These are phyloP conservation scores for Cronartium ribicola DNA, from an alignment of 1,284 basidiomycete species.

Conservation along the genomic window DNA sequence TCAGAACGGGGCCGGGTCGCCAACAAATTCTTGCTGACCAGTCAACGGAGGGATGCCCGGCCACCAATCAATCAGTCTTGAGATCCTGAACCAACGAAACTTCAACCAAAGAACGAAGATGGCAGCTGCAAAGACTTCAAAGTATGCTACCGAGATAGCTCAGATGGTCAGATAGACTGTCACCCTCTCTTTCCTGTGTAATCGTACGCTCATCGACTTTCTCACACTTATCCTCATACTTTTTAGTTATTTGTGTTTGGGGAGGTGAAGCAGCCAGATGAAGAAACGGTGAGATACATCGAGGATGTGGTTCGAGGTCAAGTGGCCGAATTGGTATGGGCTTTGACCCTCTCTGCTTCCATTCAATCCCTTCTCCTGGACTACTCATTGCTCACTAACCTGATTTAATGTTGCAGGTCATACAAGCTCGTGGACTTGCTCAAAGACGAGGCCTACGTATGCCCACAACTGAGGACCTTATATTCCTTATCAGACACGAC, in stretches of 20 bases:
- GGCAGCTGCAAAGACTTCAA: slow-evolving; percentile 46
- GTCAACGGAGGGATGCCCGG: not conserved
- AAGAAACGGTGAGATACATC: slow-evolving; percentile 82
- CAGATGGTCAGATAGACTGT: slow-evolving; percentile 62
- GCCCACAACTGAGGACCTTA: slow-evolving; percentile 86
- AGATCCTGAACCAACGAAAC: too few relatives aligned
- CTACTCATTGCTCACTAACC: not conserved
- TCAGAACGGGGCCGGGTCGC: too few relatives aligned
- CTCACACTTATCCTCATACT: not conserved
- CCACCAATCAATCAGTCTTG: slow-evolving; percentile 8
- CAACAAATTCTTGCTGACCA: too few relatives aligned
- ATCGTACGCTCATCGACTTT: not conserved
- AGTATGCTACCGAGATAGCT: slow-evolving; percentile 72
- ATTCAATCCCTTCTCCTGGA: not conserved
- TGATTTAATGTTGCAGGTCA: slow-evolving; percentile 59
- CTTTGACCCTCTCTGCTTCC: not conserved
- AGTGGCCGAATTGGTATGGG: slow-evolving; percentile 78
- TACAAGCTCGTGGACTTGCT: slow-evolving; percentile 80
- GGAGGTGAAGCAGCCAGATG: slow-evolving; percentile 81
- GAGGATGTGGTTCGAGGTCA: slow-evolving; percentile 94
- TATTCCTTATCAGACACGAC: slow-evolving; percentile 93
- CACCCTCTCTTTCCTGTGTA: not conserved
- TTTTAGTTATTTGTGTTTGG: slow-evolving; percentile 94
- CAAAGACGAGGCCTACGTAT: slow-evolving; percentile 75
- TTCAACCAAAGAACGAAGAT: too few relatives aligned